Percentiles rank a stretch among this genome's conserved stretches.
Evolutionary conservation across 139 green algal species (phyloP).

Genomic region (Nannochloris sp.): DNA sequence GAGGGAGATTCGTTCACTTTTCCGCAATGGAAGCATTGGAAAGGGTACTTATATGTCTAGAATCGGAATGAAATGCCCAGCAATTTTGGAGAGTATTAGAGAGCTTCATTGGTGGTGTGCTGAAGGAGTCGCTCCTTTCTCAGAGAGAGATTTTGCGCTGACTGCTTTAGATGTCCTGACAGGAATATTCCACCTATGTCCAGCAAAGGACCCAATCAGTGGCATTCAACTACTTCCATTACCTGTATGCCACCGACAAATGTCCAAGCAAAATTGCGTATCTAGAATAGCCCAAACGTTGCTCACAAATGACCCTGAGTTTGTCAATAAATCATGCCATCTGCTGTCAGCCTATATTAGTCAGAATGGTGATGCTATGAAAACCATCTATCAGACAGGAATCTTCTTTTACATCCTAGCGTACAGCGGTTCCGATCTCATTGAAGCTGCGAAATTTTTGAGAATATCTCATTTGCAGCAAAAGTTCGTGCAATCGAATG

Average conservation of each 20-base stretch:
- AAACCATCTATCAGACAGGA: constrained; percentile 75
- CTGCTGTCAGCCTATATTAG: constrained; percentile 59
- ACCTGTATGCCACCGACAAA: constrained; percentile 54
- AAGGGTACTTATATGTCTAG: constrained; percentile 45
- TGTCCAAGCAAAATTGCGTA: constrained; percentile 59
- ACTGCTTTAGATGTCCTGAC: constrained; percentile 44
- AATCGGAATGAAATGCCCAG: constrained; percentile 44
- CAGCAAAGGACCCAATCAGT: constrained; percentile 37
- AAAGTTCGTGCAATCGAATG: constrained; percentile 18
- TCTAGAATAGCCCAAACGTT: constrained; percentile 52
- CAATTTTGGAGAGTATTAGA: constrained; percentile 41
- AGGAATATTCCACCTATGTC: constrained; percentile 49
- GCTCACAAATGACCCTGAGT: constrained; percentile 62
- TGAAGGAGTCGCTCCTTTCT: constrained; percentile 15
- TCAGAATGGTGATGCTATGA: constrained; percentile 52
- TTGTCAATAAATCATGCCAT: constrained; percentile 51
- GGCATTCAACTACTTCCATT: constrained; percentile 57
- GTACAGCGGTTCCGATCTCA: constrained; percentile 79
- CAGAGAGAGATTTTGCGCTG: constrained; percentile 22
- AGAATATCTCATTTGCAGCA: constrained; percentile 41
- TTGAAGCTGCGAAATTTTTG: constrained; percentile 57
- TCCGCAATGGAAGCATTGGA: constrained; percentile 30
- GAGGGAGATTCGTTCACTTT: constrained; percentile 51
- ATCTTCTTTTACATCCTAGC: constrained; percentile 78
- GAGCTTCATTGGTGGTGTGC: constrained; percentile 75